Conservation (phyloP, 2,329 filamentous ascomycete species). For the Colletotrichum tabaci region DNA sequence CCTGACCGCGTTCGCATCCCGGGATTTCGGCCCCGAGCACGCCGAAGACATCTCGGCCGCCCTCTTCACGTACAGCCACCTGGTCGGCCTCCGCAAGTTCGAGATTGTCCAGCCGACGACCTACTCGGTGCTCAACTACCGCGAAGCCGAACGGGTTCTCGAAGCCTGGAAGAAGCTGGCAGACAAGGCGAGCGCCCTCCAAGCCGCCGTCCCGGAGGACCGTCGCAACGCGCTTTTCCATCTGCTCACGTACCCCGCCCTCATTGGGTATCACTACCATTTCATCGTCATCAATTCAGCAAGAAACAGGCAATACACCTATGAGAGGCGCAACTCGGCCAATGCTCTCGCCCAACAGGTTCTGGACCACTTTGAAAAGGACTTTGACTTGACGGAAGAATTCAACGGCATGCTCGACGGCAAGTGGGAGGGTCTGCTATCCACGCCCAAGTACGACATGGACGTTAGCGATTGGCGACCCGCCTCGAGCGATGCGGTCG, state of each 20-base stretch:
- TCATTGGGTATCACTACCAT: constrained; percentile 70
- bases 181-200: constrained; percentile 60
- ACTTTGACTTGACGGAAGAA: constrained; percentile 59
- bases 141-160: constrained; percentile 73
- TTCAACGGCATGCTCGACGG: constrained; percentile 63
- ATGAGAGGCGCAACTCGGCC: constrained; percentile 68
- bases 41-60: constrained; percentile 65
- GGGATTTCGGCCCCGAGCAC: constrained; percentile 67
- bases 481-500: constrained; percentile 64
- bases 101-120: constrained; percentile 72
- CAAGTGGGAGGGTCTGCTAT: constrained; percentile 66
- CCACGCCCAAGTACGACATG: constrained; percentile 65
- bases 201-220: constrained; percentile 57
- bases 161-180: constrained; percentile 67
- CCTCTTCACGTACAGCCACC: constrained; percentile 65
- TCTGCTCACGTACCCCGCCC: constrained; percentile 72
- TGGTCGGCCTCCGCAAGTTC: constrained; percentile 69
- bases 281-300: constrained; percentile 66
- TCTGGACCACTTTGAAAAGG: constrained; percentile 59
- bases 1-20: constrained; percentile 64
- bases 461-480: constrained; percentile 34
- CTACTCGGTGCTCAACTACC: constrained; percentile 75
- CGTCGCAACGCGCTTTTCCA: constrained; percentile 70
- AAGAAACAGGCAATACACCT: constrained; percentile 66
- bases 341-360: constrained; percentile 62